phyloP scores from a whole-genome alignment of 2,329 filamentous ascomycete species.

The Xylaria arbuscula region DNA sequence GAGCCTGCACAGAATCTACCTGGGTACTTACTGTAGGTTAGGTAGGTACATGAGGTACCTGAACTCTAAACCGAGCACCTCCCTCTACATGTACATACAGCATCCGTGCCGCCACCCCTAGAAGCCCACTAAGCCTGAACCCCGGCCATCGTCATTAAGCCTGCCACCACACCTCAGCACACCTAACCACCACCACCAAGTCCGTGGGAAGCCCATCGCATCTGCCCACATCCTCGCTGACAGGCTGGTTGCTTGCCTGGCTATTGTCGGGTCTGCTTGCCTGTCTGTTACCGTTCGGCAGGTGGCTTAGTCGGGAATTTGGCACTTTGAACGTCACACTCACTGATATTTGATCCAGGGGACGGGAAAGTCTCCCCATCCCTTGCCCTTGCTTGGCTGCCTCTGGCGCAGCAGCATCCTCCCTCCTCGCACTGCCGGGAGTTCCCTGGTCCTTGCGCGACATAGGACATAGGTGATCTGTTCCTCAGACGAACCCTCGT shows the following conservation, averaged over 20 bases:
- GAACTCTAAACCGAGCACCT: not conserved
- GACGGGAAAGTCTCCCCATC: conserved; percentile 6
- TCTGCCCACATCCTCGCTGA: conserved; percentile 3
- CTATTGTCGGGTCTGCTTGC: conserved; percentile 13
- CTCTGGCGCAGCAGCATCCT: conserved; percentile 29
- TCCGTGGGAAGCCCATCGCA: conserved; percentile 14
- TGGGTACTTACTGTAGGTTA: not conserved
- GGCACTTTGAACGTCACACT: conserved; percentile 19
- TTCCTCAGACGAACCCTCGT: conserved; percentile 29
- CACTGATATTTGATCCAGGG: conserved; percentile 15
- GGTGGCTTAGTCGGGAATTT: conserved; percentile 18
- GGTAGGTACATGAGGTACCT: not conserved
- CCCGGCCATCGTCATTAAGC: not conserved
- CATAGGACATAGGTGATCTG: conserved; percentile 25
- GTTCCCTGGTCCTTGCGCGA: conserved; percentile 42
- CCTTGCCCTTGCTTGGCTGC: conserved; percentile 32
- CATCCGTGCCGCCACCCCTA: conserved; percentile 9
- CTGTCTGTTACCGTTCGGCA: conserved; percentile 21
- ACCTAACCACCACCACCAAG: not conserved
- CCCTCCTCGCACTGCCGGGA: not conserved
- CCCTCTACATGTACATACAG: not conserved
- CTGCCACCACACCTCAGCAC: conserved; percentile 9
- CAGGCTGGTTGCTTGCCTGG: conserved; percentile 15
- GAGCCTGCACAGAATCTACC: conserved; percentile 25
- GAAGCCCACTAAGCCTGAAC: not conserved